Evolutionary conservation across 129 eudicot species (phyloP).

Genomic region (Chrysanthemum seticuspe): DNA sequence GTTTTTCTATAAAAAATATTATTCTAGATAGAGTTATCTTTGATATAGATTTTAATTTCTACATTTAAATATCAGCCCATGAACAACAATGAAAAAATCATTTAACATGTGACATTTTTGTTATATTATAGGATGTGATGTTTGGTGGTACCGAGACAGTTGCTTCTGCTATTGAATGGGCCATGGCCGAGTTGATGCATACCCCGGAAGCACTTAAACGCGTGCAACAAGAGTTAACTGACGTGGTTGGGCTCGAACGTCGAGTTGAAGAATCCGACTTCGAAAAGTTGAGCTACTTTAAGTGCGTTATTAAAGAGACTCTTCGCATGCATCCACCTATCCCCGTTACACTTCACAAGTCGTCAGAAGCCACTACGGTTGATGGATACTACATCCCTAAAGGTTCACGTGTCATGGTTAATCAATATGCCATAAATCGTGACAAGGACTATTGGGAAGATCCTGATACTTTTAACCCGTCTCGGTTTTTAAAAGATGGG

Average conservation of each 20-base stretch:
- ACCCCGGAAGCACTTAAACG: constrained; percentile 27
- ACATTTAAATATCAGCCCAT: no score
- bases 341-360: constrained; percentile 28
- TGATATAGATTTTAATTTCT: no score
- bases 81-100: neutral
- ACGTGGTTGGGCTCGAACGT: constrained; percentile 35
- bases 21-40: no score
- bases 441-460: constrained; percentile 37
- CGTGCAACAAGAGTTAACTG: constrained; percentile 29
- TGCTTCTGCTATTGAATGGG: constrained; percentile 41
- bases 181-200: constrained; percentile 36
- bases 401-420: constrained; percentile 39
- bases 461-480: constrained; percentile 29
- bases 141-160: constrained; percentile 43
- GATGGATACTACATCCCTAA: constrained; percentile 33
- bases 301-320: constrained; percentile 36
- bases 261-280: constrained; percentile 37
- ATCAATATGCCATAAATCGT: constrained; percentile 37
- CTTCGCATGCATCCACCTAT: constrained; percentile 36
- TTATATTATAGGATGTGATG: constrained; percentile 26
- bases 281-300: constrained; percentile 32
- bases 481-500: constrained; percentile 29
- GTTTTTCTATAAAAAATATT: neutral
- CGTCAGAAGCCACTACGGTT: constrained; percentile 28
- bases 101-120: neutral